Evolutionary conservation across 1,284 basidiomycete genomes (phyloP), one percentile per base, ranked within the genome.

Genomic region (Leccinum huronense): DNA sequence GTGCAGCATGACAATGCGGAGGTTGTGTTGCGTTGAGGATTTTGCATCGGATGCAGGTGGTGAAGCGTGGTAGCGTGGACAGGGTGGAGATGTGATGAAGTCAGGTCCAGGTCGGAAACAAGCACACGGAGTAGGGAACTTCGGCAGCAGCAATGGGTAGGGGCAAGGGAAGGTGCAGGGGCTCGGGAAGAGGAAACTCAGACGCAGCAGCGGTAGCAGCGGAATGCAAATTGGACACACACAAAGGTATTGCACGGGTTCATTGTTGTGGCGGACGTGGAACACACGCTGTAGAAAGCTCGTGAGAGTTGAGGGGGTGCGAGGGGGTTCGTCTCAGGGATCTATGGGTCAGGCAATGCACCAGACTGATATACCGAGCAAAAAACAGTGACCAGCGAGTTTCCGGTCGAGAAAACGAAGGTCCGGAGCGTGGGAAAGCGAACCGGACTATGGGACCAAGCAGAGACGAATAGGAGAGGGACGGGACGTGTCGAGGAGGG

Each of bases 231-330:
- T 77, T 48, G 19, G 3, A n/a, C n/a, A n/a, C 69, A 78, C 30
- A 78, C 76, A 0, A 71, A 71, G 19, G 72, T 77, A 59, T 59
- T 80, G 36, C 70, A 70, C 8, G 73, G 72, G 11, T 69, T 80
- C 36, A 61, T 76, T 6, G n/a, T 71, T 19, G 63, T 68, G 5
- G 65, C 65, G 45, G 64, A 68, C 33, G 45, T 71, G 16, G 58
- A 57, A n/a, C 66, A 66, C 13, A n/a, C n/a, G n/a, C n/a, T n/a
- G n/a, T n/a, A n/a, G n/a, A n/a, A n/a, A n/a, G n/a, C n/a, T n/a
- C n/a, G n/a, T n/a, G n/a, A n/a, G n/a, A n/a, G n/a, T n/a, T n/a
- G n/a, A n/a, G n/a, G n/a, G n/a, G n/a, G n/a, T n/a, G n/a, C n/a
- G n/a, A n/a, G n/a, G n/a, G n/a, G n/a, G n/a, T n/a, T n/a, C n/a